Evolutionary conservation across 2,329 filamentous ascomycete genomes (phyloP), one percentile per base, ranked within the genome.

Genomic region (Xylariaceae sp.): DNA sequence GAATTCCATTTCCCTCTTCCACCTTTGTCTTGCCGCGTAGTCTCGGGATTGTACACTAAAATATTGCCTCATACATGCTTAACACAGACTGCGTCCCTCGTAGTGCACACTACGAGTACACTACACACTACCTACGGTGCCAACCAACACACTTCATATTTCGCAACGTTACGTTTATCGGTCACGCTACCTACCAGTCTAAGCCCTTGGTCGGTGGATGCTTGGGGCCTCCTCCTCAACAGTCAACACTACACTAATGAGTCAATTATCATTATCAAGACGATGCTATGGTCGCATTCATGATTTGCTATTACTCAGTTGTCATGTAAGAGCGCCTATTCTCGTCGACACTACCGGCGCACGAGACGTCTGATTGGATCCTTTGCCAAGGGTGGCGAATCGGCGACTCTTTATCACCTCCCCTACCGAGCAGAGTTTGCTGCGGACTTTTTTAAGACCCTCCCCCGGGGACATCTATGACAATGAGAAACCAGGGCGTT

Each of bases 141-240:
- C 23, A 30, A 30, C 23, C 23, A 30, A 30, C 23, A 30, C 23
- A 30, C 23, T 30, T 30, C 23, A 4, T 30, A 30, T 30, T 66
- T 61, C 66, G 68, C 67, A 70, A 70, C 68, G 68, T 70, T 70
- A 70, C 68, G 55, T 69, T 64, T 55, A 57, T 57, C 59, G 48
- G 47, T 18, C 47, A 35, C 49, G 18, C 49, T 51, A 60, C 57
- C 49, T 59, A 30, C 23, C 23, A 53, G 56, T 61, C 55, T 57
- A 48, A 15, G 37, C 41, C 10, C 50, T 13, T 57, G 51, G 56
- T 50, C 50, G 54, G 54, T 56, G 57, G 57, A 56, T 56, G 61
- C 23, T 65, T 65, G 65, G 64, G 66, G 61, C 64, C 65, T 65
- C 65, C 59, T 30, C 23, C 23, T 30, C 23, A 30, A 30, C 23